Evolutionary conservation across 495 filamentous ascomycete genomes (phyloP), one percentile per base, ranked within the genome.

Genomic region (Neurospora tetrasperma): DNA sequence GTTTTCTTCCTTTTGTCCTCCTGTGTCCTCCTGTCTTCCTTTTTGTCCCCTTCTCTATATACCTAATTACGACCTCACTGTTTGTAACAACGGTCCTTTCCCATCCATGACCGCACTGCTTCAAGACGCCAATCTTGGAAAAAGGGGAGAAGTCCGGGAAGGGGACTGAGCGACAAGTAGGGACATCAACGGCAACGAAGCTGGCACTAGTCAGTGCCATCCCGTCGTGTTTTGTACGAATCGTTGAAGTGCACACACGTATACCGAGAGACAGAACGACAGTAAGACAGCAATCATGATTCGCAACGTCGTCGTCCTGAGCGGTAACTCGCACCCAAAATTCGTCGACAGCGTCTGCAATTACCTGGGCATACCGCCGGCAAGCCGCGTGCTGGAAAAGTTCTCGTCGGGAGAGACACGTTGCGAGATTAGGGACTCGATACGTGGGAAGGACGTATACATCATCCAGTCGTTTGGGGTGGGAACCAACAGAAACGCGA

Each of bases 391-490:
- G 71, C 88, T 98, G 70, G 89, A 87, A 75, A 98, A 97, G 84
- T 99, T 99, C 82, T 90, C 91, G 18, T 93, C 95, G 70, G 96
- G 96, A 66, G 96, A 98, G 78, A 98, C 92, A 73, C 90, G 96
- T 42, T 94, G 97, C 73, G 96, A 98, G 82, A 96, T 99, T 76
- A 85, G 92, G 78, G 96, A 98, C 83, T 96, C 93, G 31, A 94
- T 99, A 48, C 92, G 96, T 76, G 96, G 91, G 72, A 99, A 99
- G 81, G 96, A 98, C 86, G 95, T 99, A 78, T 97, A 96, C 83
- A 96, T 98, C 80, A 92, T 98, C 75, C 94, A 98, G 81, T 93
- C 91, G 42, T 83, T 83, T 54, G 79, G 79, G 12, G 71, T 72
- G 2, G 73, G 73, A 3, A 20, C 20, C 6, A 40, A 18, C 31